A percentile compares a stretch with the other conserved stretches of the same genome.
phyloP scores from a whole-genome alignment of 1,139 yeast species.

The Saccharomyces hybrid region DNA sequence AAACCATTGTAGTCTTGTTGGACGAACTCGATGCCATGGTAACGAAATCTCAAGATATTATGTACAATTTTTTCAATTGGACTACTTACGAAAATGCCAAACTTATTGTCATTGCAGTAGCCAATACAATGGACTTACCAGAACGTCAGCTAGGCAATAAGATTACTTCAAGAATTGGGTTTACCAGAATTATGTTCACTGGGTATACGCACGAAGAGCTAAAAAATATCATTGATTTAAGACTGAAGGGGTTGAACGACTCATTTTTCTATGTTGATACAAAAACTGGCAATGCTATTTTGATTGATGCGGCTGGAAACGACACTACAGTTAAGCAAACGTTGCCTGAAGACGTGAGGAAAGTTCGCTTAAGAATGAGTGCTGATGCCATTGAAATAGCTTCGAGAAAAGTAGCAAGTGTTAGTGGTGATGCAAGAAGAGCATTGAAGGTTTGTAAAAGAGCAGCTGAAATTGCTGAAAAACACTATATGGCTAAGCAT shows the following conservation, averaged over 20 bases:
- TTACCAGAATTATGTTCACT: conserved; percentile 77
- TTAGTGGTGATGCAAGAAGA: conserved; percentile 94
- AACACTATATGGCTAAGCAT: conserved; percentile 38
- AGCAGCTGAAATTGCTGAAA: conserved; percentile 84
- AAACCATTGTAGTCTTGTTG: conserved; percentile 63
- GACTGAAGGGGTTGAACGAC: conserved; percentile 52
- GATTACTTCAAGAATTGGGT: conserved; percentile 84
- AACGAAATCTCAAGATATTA: conserved; percentile 74
- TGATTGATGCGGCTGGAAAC: conserved; percentile 14
- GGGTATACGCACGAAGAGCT: conserved; percentile 83
- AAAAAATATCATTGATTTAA: conserved; percentile 61
- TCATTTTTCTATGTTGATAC: conserved; percentile 30
- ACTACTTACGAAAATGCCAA: conserved; percentile 77
- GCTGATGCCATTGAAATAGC: conserved; percentile 86
- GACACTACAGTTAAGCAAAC: conserved; percentile 6
- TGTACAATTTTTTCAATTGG: conserved; percentile 98
- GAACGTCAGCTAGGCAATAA: conserved; percentile 83
- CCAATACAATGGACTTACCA: conserved; percentile 96
- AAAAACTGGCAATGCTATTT: conserved; percentile 29
- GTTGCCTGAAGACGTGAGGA: conserved; percentile 21
- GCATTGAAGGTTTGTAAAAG: conserved; percentile 84
- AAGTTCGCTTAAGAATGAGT: conserved; percentile 42
- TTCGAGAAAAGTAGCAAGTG: conserved; percentile 89
- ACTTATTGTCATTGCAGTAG: conserved; percentile 83
- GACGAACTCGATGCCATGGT: conserved; percentile 94